These are phyloP conservation scores for Tuber borchii DNA, from an alignment of 495 filamentous ascomycete species.

Conservation along the genomic window DNA sequence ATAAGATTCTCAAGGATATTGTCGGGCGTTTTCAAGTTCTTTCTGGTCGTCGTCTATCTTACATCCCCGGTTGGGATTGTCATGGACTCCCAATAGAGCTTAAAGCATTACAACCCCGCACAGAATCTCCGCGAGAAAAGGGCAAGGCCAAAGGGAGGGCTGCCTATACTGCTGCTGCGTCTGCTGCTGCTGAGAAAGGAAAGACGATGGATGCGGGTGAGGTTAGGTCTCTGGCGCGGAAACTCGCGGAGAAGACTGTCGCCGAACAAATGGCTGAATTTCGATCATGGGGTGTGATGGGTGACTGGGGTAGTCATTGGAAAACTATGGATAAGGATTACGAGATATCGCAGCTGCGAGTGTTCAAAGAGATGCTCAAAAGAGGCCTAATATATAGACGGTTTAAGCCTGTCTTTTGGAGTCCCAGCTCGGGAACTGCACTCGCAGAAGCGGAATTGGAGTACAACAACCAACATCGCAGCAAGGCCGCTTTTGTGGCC, in stretches of 20 bases:
- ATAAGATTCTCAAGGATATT: conserved; percentile 96
- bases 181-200: conserved; percentile 32
- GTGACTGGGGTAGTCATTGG: conserved; percentile 86
- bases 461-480: conserved; percentile 78
- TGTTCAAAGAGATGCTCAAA: conserved; percentile 80
- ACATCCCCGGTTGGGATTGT: conserved; percentile 95
- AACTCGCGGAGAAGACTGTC: conserved; percentile 67
- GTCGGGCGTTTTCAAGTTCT: conserved; percentile 73
- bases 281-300: conserved; percentile 79
- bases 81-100: conserved; percentile 96
- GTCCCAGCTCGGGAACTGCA: conserved; percentile 79
- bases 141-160: conserved; percentile 44
- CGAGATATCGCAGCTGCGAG: conserved; percentile 74
- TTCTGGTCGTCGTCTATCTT: conserved; percentile 70
- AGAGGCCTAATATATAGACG: conserved; percentile 79
- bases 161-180: conserved; percentile 33
- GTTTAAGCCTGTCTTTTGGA: conserved; percentile 95
- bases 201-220: conserved; percentile 45
- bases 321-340: conserved; percentile 85
- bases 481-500: conserved; percentile 70
- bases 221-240: conserved; percentile 65
- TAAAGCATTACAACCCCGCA: conserved; percentile 68
- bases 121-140: conserved; percentile 41
- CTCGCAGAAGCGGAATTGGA: conserved; percentile 94
- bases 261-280: conserved; percentile 77